A percentile compares a stretch with the other conserved stretches of the same genome.
phyloP scores from a whole-genome alignment of 768 basidiomycete species.

The Agrocybe pediades region DNA sequence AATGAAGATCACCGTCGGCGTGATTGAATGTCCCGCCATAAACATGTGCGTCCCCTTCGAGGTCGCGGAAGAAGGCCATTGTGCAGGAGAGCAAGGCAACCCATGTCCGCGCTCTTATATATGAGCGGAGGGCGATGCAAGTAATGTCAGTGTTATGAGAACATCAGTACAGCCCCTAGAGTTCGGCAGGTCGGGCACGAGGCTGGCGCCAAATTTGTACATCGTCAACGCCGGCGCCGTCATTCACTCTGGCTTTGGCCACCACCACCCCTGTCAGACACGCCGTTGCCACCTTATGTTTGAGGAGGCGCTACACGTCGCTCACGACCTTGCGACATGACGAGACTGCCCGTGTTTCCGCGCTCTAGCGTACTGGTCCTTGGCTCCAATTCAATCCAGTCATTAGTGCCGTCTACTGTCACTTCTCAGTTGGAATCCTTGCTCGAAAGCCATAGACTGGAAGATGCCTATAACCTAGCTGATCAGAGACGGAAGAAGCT shows the following conservation, averaged over 20 bases:
- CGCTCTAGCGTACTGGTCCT: constrained; percentile 71
- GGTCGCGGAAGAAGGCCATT: neutral
- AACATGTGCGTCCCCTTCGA: neutral
- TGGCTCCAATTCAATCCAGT: constrained; percentile 58
- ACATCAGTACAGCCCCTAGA: neutral
- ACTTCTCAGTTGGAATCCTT: constrained; percentile 73
- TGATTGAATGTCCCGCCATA: neutral
- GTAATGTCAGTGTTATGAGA: neutral
- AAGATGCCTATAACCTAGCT: constrained; percentile 63
- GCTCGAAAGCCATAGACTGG: constrained; percentile 61
- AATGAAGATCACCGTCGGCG: neutral
- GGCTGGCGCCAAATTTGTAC: neutral
- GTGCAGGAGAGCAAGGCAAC: neutral
- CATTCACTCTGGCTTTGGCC: too few species aligned
- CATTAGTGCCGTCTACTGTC: constrained; percentile 71
- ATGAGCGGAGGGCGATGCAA: constrained; percentile 6
- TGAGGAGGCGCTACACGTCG: neutral
- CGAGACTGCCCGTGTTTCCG: constrained; percentile 47
- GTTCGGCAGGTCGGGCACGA: neutral
- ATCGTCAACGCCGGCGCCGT: neutral
- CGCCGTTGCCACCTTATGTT: too few species aligned
- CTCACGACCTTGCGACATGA: constrained; percentile 7
- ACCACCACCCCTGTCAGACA: too few species aligned
- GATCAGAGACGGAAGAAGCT: constrained; percentile 62
- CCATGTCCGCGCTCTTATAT: neutral